Evolutionary conservation across 2,329 filamentous ascomycete species (phyloP), one percentile per base, ranked within the genome.

Genomic region (Fusarium cyanostomum): DNA sequence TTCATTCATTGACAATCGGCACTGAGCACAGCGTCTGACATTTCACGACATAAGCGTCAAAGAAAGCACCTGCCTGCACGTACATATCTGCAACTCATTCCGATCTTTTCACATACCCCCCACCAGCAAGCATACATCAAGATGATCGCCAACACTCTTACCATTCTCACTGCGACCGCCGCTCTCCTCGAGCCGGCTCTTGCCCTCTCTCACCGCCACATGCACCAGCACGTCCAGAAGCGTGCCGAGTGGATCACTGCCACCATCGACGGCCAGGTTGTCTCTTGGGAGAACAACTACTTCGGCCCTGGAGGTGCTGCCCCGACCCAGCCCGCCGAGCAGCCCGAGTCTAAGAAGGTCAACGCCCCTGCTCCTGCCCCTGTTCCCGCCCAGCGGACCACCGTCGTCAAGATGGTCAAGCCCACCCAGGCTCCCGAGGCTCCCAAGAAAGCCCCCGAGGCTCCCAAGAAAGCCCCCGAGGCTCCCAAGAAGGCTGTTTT

Each of bases 121-220:
- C 18, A 16, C 37, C 41, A 56, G 28, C 38, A 31, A 45, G 55
- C 28, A 44, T 54, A 49, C 50, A 43, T 60, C 73, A 78, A 60
- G 15, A 83, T 83, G 81, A 73, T 77, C 63, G 69, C 75, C 71
- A 82, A 80, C 66, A 74, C 79, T 68, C 57, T 81, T 56, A 71
- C 77, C 53, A 59, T 75, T 56, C 69, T 84, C 55, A 77, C 78
- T 51, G 79, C 78, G 51, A 74, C 79, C 53, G 74, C 79, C 56
- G 74, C 78, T 67, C 75, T 84, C 42, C 74, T 78, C 66, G 75
- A 79, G 66, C 77, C 81, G 71, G 76, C 76, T 59, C 56, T 78
- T 35, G 82, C 79, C 64, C 68, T 78, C 64, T 67, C 75, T 56
- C 78, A 81, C 72, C 78, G 77, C 39, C 78, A 80, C 67, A 71